Evolutionary conservation across 441 rosid genomes (phyloP).

Genomic region (Pelargonium myrrhifolium): DNA sequence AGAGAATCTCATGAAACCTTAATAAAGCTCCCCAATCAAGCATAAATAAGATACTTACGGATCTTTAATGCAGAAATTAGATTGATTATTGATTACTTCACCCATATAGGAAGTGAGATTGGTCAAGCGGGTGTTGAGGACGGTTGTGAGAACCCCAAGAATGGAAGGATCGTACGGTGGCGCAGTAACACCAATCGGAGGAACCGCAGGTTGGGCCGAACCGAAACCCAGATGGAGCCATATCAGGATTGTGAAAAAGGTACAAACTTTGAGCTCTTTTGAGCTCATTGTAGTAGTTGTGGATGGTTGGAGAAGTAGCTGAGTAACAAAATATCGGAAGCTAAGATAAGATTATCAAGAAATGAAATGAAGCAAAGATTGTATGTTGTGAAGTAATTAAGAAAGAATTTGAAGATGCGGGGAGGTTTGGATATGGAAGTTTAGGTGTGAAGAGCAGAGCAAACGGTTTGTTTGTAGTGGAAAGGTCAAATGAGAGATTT

Average conservation of each 20-base stretch:
- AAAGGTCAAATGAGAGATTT: too few relatives aligned
- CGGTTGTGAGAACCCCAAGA: conserved; percentile 42
- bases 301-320: too few relatives aligned
- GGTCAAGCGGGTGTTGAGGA: conserved; percentile 43
- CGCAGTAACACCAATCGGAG: conserved; percentile 36
- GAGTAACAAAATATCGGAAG: too few relatives aligned
- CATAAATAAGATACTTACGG: conserved; percentile 40
- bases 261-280: not conserved
- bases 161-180: conserved; percentile 43
- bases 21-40: not conserved
- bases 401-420: too few relatives aligned
- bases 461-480: too few relatives aligned
- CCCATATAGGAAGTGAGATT: conserved; percentile 51
- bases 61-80: conserved; percentile 68
- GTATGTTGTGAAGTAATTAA: too few relatives aligned
- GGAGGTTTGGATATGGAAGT: too few relatives aligned
- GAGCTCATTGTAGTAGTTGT: not conserved
- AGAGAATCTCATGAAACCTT: not conserved
- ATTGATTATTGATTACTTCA: conserved; percentile 38
- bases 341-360: too few relatives aligned
- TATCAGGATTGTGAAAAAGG: conserved; percentile 3
- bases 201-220: conserved; percentile 26
- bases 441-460: too few relatives aligned
- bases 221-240: conserved; percentile 37
- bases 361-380: too few relatives aligned